phyloP scores from a whole-genome alignment of 2,329 filamentous ascomycete genomes.

The Aspergillus carbonarius region DNA sequence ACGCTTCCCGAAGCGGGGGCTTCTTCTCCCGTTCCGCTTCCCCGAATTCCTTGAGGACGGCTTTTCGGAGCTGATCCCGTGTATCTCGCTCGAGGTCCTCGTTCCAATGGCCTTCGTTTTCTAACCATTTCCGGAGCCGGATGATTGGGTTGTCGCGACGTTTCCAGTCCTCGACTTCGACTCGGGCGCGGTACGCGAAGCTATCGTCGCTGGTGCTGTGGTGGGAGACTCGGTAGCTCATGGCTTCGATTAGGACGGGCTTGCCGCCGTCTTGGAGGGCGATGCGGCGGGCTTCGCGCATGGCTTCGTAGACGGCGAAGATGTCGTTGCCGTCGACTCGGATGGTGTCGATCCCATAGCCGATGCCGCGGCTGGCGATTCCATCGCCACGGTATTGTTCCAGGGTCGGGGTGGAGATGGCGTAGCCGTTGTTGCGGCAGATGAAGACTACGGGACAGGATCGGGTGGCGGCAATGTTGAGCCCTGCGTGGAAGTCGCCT shows the following conservation, averaged over 20 bases:
- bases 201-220: constrained; percentile 97
- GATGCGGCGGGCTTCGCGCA: constrained; percentile 71
- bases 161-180: constrained; percentile 96
- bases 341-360: constrained; percentile 92
- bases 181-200: constrained; percentile 88
- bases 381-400: constrained; percentile 92
- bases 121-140: constrained; percentile 84
- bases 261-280: constrained; percentile 78
- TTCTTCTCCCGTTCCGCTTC: constrained; percentile 62
- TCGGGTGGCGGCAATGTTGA: constrained; percentile 87
- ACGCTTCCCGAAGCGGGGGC: constrained; percentile 57
- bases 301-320: constrained; percentile 81
- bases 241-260: constrained; percentile 86
- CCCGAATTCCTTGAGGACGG: constrained; percentile 79
- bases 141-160: constrained; percentile 84
- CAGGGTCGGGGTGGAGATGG: constrained; percentile 83
- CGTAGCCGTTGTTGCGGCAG: constrained; percentile 90
- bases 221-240: constrained; percentile 97
- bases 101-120: constrained; percentile 78
- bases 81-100: constrained; percentile 76
- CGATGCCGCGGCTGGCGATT: constrained; percentile 80
- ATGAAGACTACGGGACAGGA: constrained; percentile 87
- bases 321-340: constrained; percentile 94
- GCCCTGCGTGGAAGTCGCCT: constrained; percentile 85
- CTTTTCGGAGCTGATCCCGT: constrained; percentile 65